Conservation (phyloP, 2,329 filamentous ascomycete genomes). For the Penicillium oxalicum region DNA sequence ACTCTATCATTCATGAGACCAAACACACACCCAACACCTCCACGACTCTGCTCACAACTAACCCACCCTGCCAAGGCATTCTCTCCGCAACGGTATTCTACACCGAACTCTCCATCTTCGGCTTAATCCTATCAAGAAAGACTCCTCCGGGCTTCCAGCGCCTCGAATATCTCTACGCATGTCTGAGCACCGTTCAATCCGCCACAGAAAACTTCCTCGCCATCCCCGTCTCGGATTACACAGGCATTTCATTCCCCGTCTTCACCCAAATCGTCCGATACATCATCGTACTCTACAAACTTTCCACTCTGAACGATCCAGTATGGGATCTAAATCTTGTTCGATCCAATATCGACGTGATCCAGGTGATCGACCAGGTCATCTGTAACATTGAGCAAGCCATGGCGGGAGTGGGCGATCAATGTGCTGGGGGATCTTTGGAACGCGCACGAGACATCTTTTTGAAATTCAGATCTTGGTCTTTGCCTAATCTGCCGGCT, state of each 20-base stretch:
- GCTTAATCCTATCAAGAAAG: conserved; percentile 1
- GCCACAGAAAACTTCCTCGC: conserved; percentile 5
- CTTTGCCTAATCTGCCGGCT: conserved; percentile 1
- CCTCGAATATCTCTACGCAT: conserved; percentile 4
- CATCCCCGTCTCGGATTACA: conserved; percentile 2
- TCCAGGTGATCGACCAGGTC: conserved; percentile 5
- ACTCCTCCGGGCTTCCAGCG: neutral
- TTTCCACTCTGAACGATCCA: conserved; percentile 2
- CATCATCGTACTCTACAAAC: conserved; percentile 5
- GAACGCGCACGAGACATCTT: conserved; percentile 3
- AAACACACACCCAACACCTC: too few relatives aligned
- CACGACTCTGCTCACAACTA: too few relatives aligned
- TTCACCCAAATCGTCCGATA: conserved; percentile 6
- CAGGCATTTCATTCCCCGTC: neutral
- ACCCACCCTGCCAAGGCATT: neutral
- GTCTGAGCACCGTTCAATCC: conserved; percentile 1
- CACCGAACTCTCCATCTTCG: conserved; percentile 5
- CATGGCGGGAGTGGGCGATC: neutral
- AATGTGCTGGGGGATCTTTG: conserved; percentile 1
- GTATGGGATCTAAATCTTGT: conserved; percentile 4
- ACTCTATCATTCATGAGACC: too few relatives aligned
- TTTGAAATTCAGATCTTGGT: conserved; percentile 1
- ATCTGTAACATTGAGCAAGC: conserved; percentile 2
- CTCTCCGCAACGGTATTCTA: conserved; percentile 4
- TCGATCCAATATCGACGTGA: neutral